phyloP scores from a whole-genome alignment of 1,139 yeast species.

The Pichia sp. region DNA sequence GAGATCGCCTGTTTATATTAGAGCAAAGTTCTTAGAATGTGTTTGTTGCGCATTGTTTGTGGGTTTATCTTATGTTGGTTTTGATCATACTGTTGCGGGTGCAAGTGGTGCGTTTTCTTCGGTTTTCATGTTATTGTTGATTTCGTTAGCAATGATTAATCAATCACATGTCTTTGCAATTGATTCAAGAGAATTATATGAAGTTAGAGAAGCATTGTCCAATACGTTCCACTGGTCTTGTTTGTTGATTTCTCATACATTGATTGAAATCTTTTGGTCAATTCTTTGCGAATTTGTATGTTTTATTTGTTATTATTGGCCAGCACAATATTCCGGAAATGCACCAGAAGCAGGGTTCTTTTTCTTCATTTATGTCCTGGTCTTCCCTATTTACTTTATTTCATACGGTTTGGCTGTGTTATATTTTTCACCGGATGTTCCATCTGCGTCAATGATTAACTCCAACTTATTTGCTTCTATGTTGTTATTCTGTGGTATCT shows the following conservation, averaged over 20 bases:
- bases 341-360: constrained; percentile 44
- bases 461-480: constrained; percentile 41
- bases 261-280: constrained; percentile 51
- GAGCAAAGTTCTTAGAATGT: constrained; percentile 34
- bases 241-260: constrained; percentile 40
- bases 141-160: constrained; percentile 45
- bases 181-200: constrained; percentile 46
- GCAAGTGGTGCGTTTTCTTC: constrained; percentile 43
- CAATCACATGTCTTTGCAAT: constrained; percentile 53
- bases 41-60: constrained; percentile 37
- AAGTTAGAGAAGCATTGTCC: constrained; percentile 56
- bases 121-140: constrained; percentile 40
- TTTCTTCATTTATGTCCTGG: constrained; percentile 43
- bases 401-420: constrained; percentile 47
- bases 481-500: constrained; percentile 56
- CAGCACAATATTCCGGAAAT: constrained; percentile 40
- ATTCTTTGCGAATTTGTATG: constrained; percentile 42
- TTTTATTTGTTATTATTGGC: constrained; percentile 51
- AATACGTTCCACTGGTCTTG: constrained; percentile 62
- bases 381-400: constrained; percentile 49
- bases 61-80: constrained; percentile 49
- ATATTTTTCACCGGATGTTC: constrained; percentile 53
- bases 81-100: constrained; percentile 41
- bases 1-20: constrained; percentile 42
- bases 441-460: constrained; percentile 49